These are phyloP conservation scores for Boletellus deceptivus DNA, from an alignment of 1,284 basidiomycete genomes.

Conservation along the genomic window DNA sequence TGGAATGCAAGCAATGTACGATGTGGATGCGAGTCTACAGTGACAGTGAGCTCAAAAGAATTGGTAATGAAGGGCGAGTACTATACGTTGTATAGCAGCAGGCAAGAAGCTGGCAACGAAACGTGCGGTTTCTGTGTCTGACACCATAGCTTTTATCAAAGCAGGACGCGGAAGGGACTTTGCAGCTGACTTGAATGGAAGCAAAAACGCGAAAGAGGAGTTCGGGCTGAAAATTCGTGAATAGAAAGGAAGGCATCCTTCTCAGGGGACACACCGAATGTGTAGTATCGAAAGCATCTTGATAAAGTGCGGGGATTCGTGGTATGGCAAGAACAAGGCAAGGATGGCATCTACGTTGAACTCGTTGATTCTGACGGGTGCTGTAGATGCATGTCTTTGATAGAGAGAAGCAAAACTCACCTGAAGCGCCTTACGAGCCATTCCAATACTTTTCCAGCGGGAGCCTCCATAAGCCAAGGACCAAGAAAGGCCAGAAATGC, in stretches of 20 bases:
- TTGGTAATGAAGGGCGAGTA: neutral
- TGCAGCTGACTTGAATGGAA: constrained; percentile 73
- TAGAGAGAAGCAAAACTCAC: constrained; percentile 41
- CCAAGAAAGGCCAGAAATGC: constrained; percentile 74
- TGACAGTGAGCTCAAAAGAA: constrained; percentile 5
- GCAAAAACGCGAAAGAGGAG: constrained; percentile 63
- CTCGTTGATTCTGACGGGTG: constrained; percentile 74
- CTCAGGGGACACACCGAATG: constrained; percentile 52
- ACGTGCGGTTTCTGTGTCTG: constrained; percentile 70
- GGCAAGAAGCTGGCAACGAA: constrained; percentile 69
- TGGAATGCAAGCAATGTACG: constrained; percentile 84
- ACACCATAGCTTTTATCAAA: constrained; percentile 73
- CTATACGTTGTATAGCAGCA: constrained; percentile 50
- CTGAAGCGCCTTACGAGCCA: constrained; percentile 95
- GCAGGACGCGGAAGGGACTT: constrained; percentile 67
- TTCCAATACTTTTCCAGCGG: constrained; percentile 87
- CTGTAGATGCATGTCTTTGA: neutral
- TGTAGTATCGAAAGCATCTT: constrained; percentile 90
- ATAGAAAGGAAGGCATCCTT: neutral
- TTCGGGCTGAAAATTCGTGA: constrained; percentile 38
- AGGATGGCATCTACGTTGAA: constrained; percentile 87
- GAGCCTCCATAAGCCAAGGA: constrained; percentile 78
- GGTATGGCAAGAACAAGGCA: constrained; percentile 88
- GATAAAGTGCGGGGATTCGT: constrained; percentile 92
- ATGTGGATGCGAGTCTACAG: constrained; percentile 44